Evolutionary conservation across 2,329 filamentous ascomycete species (phyloP).

Genomic region (Hymenotorrendiella dingleyae): DNA sequence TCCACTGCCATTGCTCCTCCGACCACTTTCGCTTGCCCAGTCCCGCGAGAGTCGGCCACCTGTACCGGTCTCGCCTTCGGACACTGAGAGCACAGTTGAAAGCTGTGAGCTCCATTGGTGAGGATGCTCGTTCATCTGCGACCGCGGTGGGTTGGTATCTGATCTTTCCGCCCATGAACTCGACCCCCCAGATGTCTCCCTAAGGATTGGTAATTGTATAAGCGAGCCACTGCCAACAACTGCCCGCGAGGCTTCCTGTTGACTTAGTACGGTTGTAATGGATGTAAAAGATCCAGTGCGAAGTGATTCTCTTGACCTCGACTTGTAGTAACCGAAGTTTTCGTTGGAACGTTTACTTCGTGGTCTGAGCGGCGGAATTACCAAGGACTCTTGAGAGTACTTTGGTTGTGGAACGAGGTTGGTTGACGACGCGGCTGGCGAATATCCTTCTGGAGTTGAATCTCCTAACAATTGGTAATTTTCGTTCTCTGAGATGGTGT

Average conservation of each 20-base stretch:
- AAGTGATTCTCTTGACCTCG: conserved; percentile 47
- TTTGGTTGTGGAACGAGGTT: conserved; percentile 30
- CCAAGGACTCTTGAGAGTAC: conserved; percentile 56
- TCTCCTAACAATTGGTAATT: conserved; percentile 51
- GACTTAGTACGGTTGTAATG: conserved; percentile 45
- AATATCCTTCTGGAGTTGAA: conserved; percentile 33
- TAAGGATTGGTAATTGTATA: conserved; percentile 22
- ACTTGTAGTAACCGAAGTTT: conserved; percentile 42
- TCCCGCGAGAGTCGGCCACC: conserved; percentile 37
- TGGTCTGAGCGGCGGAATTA: conserved; percentile 50
- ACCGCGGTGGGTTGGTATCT: conserved; percentile 26
- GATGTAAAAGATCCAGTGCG: conserved; percentile 50
- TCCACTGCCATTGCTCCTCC: conserved; percentile 40
- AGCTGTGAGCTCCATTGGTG: conserved; percentile 61
- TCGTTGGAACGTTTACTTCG: conserved; percentile 41
- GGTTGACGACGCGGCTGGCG: conserved; percentile 34
- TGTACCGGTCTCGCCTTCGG: conserved; percentile 43
- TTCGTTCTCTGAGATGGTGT: conserved; percentile 19
- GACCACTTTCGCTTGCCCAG: conserved; percentile 34
- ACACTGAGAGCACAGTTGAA: conserved; percentile 58
- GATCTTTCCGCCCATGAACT: conserved; percentile 32
- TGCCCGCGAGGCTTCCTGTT: conserved; percentile 26
- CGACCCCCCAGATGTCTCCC: conserved; percentile 16
- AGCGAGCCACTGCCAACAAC: conserved; percentile 26
- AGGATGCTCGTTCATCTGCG: conserved; percentile 42